phyloP scores from a whole-genome alignment of 1,284 basidiomycete genomes.

The Ustilago cynodontis region DNA sequence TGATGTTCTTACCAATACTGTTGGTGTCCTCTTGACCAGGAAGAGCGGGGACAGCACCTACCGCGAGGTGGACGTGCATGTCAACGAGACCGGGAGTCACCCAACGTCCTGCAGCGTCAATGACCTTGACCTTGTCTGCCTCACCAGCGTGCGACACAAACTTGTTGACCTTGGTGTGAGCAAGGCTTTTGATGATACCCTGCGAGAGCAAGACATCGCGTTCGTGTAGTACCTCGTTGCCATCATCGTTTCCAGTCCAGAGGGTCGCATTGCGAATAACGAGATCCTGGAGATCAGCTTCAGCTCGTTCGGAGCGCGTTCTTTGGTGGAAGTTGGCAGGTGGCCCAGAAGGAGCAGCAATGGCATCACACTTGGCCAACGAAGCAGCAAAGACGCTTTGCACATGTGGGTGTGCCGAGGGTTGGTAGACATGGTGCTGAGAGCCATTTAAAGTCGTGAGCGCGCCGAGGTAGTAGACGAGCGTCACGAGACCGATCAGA shows the following conservation, averaged over 20 bases:
- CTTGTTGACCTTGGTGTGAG: slow-evolving; percentile 8
- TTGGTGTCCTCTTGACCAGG: slow-evolving; percentile 75
- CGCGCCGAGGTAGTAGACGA: slow-evolving; percentile 35
- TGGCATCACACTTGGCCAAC: slow-evolving; percentile 44
- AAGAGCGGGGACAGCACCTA: slow-evolving; percentile 38
- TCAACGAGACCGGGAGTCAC: slow-evolving; percentile 76
- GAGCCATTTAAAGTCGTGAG: slow-evolving; percentile 18
- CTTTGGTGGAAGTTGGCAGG: slow-evolving; percentile 75
- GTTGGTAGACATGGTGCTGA: slow-evolving; percentile 42
- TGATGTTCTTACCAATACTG: slow-evolving; percentile 72
- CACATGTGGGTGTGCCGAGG: slow-evolving; percentile 38
- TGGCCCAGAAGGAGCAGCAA: slow-evolving; percentile 69
- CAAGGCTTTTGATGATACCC: slow-evolving; percentile 72
- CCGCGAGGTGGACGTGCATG: slow-evolving; percentile 82
- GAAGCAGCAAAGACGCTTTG: slow-evolving; percentile 32
- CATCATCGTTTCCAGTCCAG: slow-evolving; percentile 81
- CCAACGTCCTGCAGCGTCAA: slow-evolving; percentile 60
- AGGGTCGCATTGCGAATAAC: slow-evolving; percentile 83
- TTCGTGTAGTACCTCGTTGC: slow-evolving; percentile 76
- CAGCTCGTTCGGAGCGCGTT: slow-evolving; percentile 79
- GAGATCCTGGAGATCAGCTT: slow-evolving; percentile 75
- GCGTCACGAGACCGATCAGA: slow-evolving; percentile 23
- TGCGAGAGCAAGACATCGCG: slow-evolving; percentile 71
- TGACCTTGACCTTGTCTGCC: slow-evolving; percentile 8
- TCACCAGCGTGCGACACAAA: background rate